Conservation (phyloP, 441 rosid genomes). For the Brassica balearica region DNA sequence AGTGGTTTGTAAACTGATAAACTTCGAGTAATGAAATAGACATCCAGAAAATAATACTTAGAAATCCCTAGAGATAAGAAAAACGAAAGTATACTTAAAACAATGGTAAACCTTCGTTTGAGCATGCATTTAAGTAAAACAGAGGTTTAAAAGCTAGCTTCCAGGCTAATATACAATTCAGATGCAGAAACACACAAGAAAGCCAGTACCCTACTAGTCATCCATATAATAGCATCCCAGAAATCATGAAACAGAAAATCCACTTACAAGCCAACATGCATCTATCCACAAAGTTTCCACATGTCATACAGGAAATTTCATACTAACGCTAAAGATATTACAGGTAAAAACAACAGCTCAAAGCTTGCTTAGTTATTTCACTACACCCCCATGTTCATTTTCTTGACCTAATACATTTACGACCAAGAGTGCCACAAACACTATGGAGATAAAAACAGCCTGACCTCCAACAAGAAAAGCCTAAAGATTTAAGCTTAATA, state of each 20-base stretch:
- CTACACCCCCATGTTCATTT: not conserved
- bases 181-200: slow-evolving; percentile 12
- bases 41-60: too few species aligned
- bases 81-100: too few species aligned
- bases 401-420: not conserved
- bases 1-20: too few species aligned
- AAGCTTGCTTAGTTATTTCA: not conserved
- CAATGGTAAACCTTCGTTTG: not conserved
- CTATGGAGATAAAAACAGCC: not conserved
- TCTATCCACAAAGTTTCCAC: slow-evolving; percentile 3
- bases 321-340: slow-evolving; percentile 9
- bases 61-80: too few species aligned
- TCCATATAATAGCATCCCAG: not conserved
- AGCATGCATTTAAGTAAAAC: slow-evolving; percentile 27
- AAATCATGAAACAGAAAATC: not conserved
- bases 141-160: not conserved
- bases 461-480: too few species aligned
- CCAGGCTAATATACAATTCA: not conserved
- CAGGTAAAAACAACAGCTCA: not conserved
- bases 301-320: not conserved
- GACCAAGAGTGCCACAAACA: slow-evolving; percentile 18
- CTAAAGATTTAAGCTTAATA: too few species aligned
- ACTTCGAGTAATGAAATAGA: too few species aligned
- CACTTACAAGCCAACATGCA: slow-evolving; percentile 3
- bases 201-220: slow-evolving; percentile 1